Evolutionary conservation across 75 land plant species (phyloP).

Genomic region (Larix kaempferi): DNA sequence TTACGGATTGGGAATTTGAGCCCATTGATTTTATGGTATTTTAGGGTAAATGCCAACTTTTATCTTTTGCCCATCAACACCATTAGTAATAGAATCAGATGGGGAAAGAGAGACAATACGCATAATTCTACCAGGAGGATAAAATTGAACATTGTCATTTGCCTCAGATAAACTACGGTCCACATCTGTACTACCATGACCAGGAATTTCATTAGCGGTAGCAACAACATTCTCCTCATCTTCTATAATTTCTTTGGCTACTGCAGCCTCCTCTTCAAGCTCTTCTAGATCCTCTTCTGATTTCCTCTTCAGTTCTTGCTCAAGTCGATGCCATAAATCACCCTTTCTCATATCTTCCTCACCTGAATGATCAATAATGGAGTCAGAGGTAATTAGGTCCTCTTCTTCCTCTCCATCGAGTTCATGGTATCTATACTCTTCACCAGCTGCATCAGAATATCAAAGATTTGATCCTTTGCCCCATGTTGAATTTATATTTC

Average conservation of each 20-base stretch:
- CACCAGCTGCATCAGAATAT: conserved; percentile 8
- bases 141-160: conserved; percentile 48
- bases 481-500: conserved; percentile 1
- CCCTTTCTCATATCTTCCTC: conserved; percentile 59
- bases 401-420: conserved; percentile 49
- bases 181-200: conserved; percentile 16
- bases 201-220: conserved; percentile 34
- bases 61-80: conserved; percentile 15
- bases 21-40: too few species aligned
- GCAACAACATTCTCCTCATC: conserved; percentile 66
- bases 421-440: conserved; percentile 25
- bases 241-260: conserved; percentile 56
- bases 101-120: conserved; percentile 65
- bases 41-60: conserved; percentile 70
- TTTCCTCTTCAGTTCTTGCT: conserved; percentile 67
- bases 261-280: conserved; percentile 61
- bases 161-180: conserved; percentile 10
- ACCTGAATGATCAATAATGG: conserved; percentile 12
- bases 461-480: conserved; percentile 25
- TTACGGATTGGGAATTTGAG: too few species aligned
- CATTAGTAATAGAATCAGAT: conserved; percentile 21
- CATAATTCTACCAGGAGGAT: conserved; percentile 84
- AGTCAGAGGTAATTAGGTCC: conserved; percentile 18
- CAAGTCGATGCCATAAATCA: conserved; percentile 70
- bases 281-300: conserved; percentile 27